Conservation (phyloP, 306 rosid genomes). For the Rosa lucieae region DNA sequence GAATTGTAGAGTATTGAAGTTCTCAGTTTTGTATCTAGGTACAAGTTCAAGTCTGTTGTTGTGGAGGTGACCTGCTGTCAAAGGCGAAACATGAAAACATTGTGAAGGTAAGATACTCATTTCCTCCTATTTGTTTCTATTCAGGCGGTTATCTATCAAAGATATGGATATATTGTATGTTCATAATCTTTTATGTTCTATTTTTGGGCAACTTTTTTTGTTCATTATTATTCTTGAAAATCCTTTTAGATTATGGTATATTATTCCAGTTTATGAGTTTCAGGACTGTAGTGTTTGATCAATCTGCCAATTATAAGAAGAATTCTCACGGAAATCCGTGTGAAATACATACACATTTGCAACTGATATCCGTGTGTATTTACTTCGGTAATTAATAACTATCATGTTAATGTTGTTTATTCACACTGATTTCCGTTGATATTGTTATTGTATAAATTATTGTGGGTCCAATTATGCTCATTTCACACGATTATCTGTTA, state of each 20-base stretch:
- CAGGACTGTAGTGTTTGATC: too few species aligned
- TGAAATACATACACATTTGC: too few species aligned
- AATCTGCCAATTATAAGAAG: too few species aligned
- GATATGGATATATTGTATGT: background rate
- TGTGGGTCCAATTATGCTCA: too few species aligned
- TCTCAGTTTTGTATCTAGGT: slow-evolving; percentile 39
- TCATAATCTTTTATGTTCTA: background rate
- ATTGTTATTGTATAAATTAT: too few species aligned
- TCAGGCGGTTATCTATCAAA: background rate
- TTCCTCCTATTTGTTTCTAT: background rate
- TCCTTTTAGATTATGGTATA: background rate
- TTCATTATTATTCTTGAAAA: background rate
- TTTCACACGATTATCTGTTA: too few species aligned
- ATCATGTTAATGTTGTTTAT: too few species aligned
- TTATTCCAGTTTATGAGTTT: background rate
- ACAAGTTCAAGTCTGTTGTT: slow-evolving; percentile 41
- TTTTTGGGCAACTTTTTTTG: too few species aligned
- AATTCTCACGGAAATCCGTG: too few species aligned
- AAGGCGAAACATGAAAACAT: slow-evolving; percentile 45
- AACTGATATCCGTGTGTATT: too few species aligned
- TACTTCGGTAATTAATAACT: too few species aligned
- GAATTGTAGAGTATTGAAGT: slow-evolving; percentile 13
- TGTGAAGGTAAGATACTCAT: slow-evolving; percentile 41
- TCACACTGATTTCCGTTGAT: too few species aligned
- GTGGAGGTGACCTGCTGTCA: slow-evolving; percentile 54